Evolutionary conservation across 1,284 basidiomycete species (phyloP), one percentile per base, ranked within the genome.

Genomic region (Sphaerobolus stellatus): DNA sequence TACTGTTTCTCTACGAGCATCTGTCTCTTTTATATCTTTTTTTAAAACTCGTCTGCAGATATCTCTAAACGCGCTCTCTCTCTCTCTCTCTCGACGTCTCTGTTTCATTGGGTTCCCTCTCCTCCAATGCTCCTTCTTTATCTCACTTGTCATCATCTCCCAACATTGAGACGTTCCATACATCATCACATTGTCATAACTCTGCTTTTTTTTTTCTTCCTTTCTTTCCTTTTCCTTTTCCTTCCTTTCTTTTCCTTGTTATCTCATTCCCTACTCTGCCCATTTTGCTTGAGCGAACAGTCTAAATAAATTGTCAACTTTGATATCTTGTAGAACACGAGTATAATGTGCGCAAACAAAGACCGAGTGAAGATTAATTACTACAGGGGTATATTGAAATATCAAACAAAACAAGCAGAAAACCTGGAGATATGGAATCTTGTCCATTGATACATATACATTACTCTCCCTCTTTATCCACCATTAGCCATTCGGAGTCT

Each of bases 401-500:
- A 47, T 54, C 44, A n/a, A 46, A 28, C 9, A 36, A 25, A 38
- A 8, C 4, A 29, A 22, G n/a, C n/a, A n/a, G n/a, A n/a, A n/a
- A n/a, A n/a, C n/a, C n/a, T 50, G 14, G 28, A 25, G 27, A 34
- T 25, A 24, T 31, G 22, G n/a, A 38, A 18, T 34, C 31, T 38
- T 25, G n/a, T 11, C 48, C 18, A 41, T 22, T 36, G 33, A 25
- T 14, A 18, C 24, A n/a, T 25, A 24, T 50, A 25, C 36, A 18
- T 13, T 43, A 43, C 22, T n/a, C 28, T 18, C 41, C 43, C 29
- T 34, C 38, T 22, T 80, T 76, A 62, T 83, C 81, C 43, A 90
- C 76, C 31, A 90, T 83, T 63, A 91, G 64, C 88, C 88, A 91
- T 91, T 91, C 88, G 88, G 88, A 68, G 83, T 91, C 88, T 82